Base-by-base conservation (phyloP, 768 basidiomycete genomes). In the Podaxis sp. region DNA sequence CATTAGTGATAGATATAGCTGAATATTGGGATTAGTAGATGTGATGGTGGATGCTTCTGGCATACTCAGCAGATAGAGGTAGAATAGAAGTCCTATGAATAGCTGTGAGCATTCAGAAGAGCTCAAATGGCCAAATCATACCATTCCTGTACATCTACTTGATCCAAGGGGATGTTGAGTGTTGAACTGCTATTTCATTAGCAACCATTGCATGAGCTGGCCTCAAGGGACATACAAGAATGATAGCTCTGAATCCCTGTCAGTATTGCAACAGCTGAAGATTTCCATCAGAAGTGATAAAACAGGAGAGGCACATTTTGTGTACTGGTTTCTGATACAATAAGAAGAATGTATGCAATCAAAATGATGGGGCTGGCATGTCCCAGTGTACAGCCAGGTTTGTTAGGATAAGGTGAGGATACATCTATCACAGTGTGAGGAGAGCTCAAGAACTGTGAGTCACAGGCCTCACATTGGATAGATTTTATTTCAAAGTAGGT, bases 1-100 rank as follows among this genome's bases (percentile, higher is more conserved):
- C 72, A 64, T 81, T 81, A 15, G 75, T 74, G 24, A 80, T 44
- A n/a, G 79, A 77, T 13, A 80, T 69, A 1, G 63, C 79, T 80
- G 56, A 0, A 33, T 13, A 2, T 22, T 40, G 22, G 22, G 30
- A n/a, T 28, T 2, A 52, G 44, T 40, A 26, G n/a, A 22, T 12
- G 22, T 13, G 55, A 8, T 8, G 36, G 46, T 22, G 30, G 22
- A 8, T 13, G n/a, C 44, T 8, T 33, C 42, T 12, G 3, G 1
- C 75, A 49, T 54, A 80, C 79, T 59, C n/a, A 79, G 67, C 38
- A 78, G 69, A 63, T 75, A 79, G 30, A 75, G 49, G 61, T 80
- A 80, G 60, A 79, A 81, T 13, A 80, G 39, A 48, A 80, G 67
- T 6, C 79, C 79, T 80, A 49, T 26, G 5, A 11, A 49, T 13